phyloP scores from a whole-genome alignment of 495 filamentous ascomycete species.

The Coniosporium apollinis region DNA sequence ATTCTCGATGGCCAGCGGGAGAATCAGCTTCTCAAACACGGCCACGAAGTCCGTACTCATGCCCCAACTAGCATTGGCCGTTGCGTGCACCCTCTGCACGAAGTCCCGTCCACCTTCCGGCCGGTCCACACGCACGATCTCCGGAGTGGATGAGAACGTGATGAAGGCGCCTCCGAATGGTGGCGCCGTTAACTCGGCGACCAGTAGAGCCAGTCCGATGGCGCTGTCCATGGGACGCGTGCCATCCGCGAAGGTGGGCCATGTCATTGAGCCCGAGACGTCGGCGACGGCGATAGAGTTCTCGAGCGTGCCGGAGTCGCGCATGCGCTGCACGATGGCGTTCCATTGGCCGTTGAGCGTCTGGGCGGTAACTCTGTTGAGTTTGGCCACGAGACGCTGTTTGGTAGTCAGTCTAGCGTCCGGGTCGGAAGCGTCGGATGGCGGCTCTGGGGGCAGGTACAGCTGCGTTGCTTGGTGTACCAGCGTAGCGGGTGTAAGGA shows the following conservation, averaged over 20 bases:
- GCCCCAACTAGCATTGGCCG: conserved; percentile 15
- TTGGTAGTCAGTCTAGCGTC: not conserved
- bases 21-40: conserved; percentile 28
- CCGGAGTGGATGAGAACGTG: conserved; percentile 24
- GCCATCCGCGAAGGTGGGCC: conserved; percentile 21
- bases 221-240: conserved; percentile 29
- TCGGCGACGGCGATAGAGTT: conserved; percentile 31
- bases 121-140: conserved; percentile 19
- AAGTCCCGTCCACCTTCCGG: conserved; percentile 14
- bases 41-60: conserved; percentile 29
- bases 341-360: conserved; percentile 31
- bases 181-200: conserved; percentile 26
- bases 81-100: conserved; percentile 16
- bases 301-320: conserved; percentile 27
- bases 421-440: not conserved
- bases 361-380: conserved; percentile 9
- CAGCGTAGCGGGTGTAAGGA: conserved; percentile 26
- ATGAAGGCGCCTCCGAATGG: conserved; percentile 31
- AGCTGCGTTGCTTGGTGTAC: conserved; percentile 7
- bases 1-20: conserved; percentile 27
- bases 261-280: conserved; percentile 26
- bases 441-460: not conserved
- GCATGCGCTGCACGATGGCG: conserved; percentile 29
- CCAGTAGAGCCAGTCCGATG: conserved; percentile 30
- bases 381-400: conserved; percentile 4